Percentiles rank a stretch among this genome's conserved stretches.
phyloP scores from a whole-genome alignment of 2,329 filamentous ascomycete species.

The Stachybotrys elegans region DNA sequence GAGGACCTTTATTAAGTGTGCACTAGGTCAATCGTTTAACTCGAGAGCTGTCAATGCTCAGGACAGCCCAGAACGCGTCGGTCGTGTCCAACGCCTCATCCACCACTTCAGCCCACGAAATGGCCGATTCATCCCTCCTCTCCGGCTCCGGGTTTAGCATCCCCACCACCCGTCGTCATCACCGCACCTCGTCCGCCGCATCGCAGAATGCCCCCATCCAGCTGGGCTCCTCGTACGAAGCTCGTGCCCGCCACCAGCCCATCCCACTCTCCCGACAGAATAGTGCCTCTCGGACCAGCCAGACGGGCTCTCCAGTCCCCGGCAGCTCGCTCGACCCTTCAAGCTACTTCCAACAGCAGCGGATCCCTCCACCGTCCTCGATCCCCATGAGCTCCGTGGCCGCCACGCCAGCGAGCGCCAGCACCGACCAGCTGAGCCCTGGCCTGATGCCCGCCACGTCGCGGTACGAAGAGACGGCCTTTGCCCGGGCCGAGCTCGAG shows the following conservation, averaged over 20 bases:
- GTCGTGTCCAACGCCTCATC: conserved; percentile 63
- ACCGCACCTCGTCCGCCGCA: conserved; percentile 54
- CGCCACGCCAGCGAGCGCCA: conserved; percentile 33
- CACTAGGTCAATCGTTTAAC: conserved; percentile 83
- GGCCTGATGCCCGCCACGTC: conserved; percentile 51
- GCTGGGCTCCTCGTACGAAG: conserved; percentile 30
- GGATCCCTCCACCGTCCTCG: conserved; percentile 30
- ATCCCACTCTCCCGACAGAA: conserved; percentile 48
- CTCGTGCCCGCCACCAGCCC: conserved; percentile 37
- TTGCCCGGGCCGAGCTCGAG: conserved; percentile 56
- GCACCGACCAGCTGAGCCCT: conserved; percentile 41
- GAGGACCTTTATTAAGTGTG: background rate
- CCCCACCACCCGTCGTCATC: conserved; percentile 48
- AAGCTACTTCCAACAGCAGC: conserved; percentile 44
- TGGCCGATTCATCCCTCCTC: conserved; percentile 46
- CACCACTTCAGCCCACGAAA: conserved; percentile 44
- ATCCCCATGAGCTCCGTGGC: conserved; percentile 31
- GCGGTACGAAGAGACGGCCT: conserved; percentile 58
- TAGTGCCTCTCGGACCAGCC: conserved; percentile 49
- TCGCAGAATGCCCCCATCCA: conserved; percentile 43
- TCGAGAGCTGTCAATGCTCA: conserved; percentile 80
- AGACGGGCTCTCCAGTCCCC: conserved; percentile 42
- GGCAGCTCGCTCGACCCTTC: conserved; percentile 39
- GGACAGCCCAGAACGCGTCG: conserved; percentile 62
- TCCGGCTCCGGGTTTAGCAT: conserved; percentile 55